Evolutionary conservation across 108 stramenopile species (phyloP), one percentile per base, ranked within the genome.

Genomic region (Cyclostephanos tholiformis): DNA sequence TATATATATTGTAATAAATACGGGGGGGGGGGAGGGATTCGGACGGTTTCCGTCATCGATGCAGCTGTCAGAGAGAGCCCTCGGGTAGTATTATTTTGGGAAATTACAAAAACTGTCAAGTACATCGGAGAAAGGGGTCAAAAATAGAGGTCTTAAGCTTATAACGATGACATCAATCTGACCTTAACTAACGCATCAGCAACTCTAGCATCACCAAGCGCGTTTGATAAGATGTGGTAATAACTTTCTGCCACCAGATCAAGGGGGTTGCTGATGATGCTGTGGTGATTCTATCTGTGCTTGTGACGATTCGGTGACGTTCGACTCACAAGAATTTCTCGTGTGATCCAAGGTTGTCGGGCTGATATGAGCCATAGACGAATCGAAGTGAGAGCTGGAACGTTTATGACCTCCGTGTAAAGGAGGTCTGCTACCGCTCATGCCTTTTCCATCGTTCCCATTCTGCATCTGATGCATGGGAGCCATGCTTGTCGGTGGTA

Each of bases 341-440:
- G 52, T 74, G 52, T 74, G 63, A 35, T 81, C 73, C 53, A 27
- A 10, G 1, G 10, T 26, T 35, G 48, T 23, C 25, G 56, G 60
- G 32, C 36, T 48, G 11, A 69, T 30, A 49, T 66, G 46, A 25
- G 60, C 55, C 27, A 48, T 38, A 16, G 74, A 72, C 35, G 69
- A 50, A 6, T 79, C 77, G 43, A 79, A 72, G 56, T 79, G 77
- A 51, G 77, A 79, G 59, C 58, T 82, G n/a, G 80, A 82, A 36
- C 80, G 44, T 63, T 82, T 82, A 39, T 82, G 80, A 13, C 65
- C 80, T 2, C 65, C 69, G 49, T 71, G 74, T 52, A 75, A 49
- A 16, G 74, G 80, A 0, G 74, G 80, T 57, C 56, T 74, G 20
- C 39, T 63, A 30, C 41, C 35, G 17, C 29, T 57, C 11, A 16